Conservation (phyloP, 805 yeast species). For the Schwanniomyces vanrijiae region DNA sequence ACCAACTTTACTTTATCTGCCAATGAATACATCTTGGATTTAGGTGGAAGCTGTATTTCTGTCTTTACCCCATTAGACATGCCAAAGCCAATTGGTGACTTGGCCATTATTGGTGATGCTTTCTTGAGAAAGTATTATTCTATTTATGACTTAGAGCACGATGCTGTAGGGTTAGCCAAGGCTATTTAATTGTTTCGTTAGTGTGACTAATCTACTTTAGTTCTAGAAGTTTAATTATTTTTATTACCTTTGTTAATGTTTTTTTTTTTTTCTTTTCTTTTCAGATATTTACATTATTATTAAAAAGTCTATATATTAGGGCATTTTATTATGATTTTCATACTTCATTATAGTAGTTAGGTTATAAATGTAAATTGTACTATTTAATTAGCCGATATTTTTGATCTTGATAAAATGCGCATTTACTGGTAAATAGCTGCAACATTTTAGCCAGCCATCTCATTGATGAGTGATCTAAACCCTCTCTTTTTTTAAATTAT, state of each 20-base stretch:
- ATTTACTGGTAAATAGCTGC: neutral
- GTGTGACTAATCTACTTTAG: neutral
- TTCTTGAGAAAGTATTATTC: constrained; percentile 95
- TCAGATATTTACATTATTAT: neutral
- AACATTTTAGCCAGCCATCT: neutral
- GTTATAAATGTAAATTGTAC: neutral
- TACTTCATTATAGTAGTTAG: neutral
- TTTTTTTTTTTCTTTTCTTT: neutral
- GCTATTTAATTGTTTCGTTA: constrained; percentile 36
- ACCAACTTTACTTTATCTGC: constrained; percentile 88
- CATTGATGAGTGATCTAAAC: neutral
- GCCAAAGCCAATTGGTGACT: constrained; percentile 95
- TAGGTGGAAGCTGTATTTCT: constrained; percentile 92
- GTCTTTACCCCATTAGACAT: constrained; percentile 97
- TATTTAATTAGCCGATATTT: neutral
- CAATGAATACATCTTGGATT: constrained; percentile 90
- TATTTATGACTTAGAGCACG: constrained; percentile 82
- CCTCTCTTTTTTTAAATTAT: neutral
- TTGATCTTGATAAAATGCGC: no score
- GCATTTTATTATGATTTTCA: neutral
- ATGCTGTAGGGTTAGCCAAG: constrained; percentile 92
- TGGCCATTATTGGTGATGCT: constrained; percentile 96
- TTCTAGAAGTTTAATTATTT: neutral
- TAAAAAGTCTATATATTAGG: neutral
- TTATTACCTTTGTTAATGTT: neutral